A percentile compares a stretch with the other conserved stretches of the same genome.
Evolutionary conservation across 1,139 yeast genomes (phyloP).

Genomic region (Suhomyces taliae): DNA sequence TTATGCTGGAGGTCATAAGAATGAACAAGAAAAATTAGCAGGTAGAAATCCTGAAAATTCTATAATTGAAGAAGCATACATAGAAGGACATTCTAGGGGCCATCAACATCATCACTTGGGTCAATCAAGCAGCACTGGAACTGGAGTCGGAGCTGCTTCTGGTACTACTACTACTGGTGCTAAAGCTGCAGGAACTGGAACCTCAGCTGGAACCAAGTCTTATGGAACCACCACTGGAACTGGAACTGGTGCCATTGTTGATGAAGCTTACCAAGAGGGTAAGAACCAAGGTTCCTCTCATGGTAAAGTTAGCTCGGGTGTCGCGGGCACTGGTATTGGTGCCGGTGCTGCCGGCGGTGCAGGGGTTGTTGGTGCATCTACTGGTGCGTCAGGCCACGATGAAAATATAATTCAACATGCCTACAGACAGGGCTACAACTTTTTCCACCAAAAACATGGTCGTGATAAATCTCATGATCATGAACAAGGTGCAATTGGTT

Average conservation of each 20-base stretch:
- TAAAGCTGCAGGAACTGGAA: background rate
- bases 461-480: background rate
- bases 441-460: background rate
- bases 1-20: slow-evolving; percentile 4
- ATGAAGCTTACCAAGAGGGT: background rate
- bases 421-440: background rate
- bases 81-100: slow-evolving; percentile 23
- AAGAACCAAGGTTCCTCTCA: background rate
- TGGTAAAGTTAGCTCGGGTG: slow-evolving; percentile 1
- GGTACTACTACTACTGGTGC: slow-evolving; percentile 1
- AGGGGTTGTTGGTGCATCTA: background rate
- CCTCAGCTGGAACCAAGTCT: background rate
- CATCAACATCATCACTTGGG: background rate
- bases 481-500: background rate
- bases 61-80: slow-evolving; percentile 17
- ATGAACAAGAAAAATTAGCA: background rate
- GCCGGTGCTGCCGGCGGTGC: background rate
- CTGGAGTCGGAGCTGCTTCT: slow-evolving; percentile 1
- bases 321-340: background rate
- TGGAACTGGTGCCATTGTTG: background rate
- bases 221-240: too few relatives aligned
- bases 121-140: background rate
- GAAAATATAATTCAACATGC: background rate
- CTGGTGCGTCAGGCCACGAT: background rate
- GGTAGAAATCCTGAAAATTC: slow-evolving; percentile 1